Evolutionary conservation across 352 stramenopile genomes (phyloP).

Genomic region (Globisporangium cederbergense): DNA sequence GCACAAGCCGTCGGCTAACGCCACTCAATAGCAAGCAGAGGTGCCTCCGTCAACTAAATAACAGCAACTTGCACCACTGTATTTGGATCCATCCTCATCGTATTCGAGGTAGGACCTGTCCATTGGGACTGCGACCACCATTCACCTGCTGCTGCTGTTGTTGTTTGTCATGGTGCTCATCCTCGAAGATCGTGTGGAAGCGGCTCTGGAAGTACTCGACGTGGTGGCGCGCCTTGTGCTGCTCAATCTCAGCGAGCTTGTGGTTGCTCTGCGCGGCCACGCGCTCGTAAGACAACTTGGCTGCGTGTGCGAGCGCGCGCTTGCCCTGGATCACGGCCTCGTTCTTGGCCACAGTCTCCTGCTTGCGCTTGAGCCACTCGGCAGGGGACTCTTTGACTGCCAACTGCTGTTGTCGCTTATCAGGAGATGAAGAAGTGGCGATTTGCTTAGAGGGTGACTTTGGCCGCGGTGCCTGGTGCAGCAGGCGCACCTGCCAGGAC

Average conservation of each 20-base stretch:
- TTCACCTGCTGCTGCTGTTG: neutral
- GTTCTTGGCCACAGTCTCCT: conserved; percentile 27
- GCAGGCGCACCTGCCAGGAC: conserved; percentile 52
- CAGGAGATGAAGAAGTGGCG: neutral
- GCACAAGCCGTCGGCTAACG: conserved; percentile 12
- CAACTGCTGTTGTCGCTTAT: conserved; percentile 9
- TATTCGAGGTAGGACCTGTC: conserved; percentile 2
- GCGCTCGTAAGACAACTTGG: conserved; percentile 42
- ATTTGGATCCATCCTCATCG: neutral
- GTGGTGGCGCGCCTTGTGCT: conserved; percentile 37
- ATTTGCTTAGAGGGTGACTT: neutral
- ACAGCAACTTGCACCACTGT: neutral
- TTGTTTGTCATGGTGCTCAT: neutral
- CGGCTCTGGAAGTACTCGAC: conserved; percentile 45
- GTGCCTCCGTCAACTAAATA: neutral
- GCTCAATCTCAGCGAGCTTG: conserved; percentile 52
- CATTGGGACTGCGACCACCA: neutral
- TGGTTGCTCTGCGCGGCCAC: conserved; percentile 43
- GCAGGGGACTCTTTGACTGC: conserved; percentile 17
- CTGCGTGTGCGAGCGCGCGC: conserved; percentile 26
- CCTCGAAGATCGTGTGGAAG: conserved; percentile 20
- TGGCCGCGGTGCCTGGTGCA: conserved; percentile 25
- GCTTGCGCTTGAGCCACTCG: conserved; percentile 44
- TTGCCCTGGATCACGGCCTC: conserved; percentile 26
- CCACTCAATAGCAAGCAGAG: neutral